These are phyloP conservation scores for Lophium mytilinum DNA, from an alignment of 495 filamentous ascomycete species.

Conservation along the genomic window DNA sequence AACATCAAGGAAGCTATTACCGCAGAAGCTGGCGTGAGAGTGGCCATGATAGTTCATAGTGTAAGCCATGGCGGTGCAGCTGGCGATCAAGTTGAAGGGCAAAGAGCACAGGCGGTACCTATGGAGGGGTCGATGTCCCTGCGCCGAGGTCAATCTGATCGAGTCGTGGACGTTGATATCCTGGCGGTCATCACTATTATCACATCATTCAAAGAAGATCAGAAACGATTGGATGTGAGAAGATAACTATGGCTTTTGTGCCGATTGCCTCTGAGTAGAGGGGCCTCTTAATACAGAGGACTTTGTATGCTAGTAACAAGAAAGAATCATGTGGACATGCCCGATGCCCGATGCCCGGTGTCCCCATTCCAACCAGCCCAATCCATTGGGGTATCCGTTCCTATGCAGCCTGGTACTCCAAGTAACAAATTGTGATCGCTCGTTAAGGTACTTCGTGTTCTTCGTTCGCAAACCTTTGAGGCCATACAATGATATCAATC, in stretches of 20 bases:
- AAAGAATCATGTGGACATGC: not conserved
- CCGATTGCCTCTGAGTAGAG: no score
- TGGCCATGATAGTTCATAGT: not conserved
- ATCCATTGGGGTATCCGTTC: no score
- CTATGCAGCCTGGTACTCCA: no score
- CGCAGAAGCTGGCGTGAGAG: slow-evolving; percentile 1
- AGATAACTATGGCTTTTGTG: not conserved
- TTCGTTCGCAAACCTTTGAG: no score
- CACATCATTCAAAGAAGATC: not conserved
- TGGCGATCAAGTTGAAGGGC: not conserved
- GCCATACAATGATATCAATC: no score
- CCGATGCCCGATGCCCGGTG: no score
- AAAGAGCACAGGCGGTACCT: not conserved
- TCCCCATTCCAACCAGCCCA: no score
- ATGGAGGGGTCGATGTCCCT: not conserved
- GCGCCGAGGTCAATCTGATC: not conserved
- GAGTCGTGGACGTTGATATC: no score
- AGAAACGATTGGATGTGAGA: not conserved
- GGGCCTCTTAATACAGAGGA: not conserved
- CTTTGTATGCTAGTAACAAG: not conserved
- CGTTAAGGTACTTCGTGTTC: no score
- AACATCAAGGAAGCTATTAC: not conserved
- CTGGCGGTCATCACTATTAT: not conserved
- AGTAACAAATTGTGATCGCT: no score
- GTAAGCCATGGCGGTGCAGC: not conserved